phyloP scores from a whole-genome alignment of 2,329 filamentous ascomycete species.

The Pyricularia pennisetigena region DNA sequence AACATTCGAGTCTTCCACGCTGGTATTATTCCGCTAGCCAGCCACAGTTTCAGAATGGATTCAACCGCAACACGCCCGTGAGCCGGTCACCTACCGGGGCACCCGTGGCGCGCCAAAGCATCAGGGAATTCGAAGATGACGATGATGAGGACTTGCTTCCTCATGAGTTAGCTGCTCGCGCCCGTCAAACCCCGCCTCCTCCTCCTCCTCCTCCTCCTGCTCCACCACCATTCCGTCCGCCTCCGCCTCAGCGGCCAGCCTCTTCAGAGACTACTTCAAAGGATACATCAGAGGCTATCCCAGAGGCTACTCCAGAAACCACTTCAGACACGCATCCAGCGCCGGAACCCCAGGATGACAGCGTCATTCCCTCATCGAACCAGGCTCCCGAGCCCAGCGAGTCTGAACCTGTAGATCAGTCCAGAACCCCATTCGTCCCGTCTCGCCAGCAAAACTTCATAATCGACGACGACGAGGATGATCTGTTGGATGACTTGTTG shows the following conservation, averaged over 20 bases:
- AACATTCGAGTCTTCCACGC: background rate
- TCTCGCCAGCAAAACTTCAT: background rate
- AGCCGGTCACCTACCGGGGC: background rate
- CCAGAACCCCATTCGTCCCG: background rate
- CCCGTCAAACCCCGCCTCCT: background rate
- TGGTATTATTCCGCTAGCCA: background rate
- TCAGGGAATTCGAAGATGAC: background rate
- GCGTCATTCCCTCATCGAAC: background rate
- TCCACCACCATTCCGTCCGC: too few relatives aligned
- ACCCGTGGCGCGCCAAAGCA: background rate
- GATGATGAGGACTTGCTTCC: slow-evolving; percentile 1
- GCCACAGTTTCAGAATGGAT: background rate
- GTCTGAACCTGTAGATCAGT: background rate
- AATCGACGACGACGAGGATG: background rate
- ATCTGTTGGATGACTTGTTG: background rate
- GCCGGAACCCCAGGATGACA: background rate
- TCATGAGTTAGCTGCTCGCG: slow-evolving; percentile 4
- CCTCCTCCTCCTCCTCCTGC: background rate
- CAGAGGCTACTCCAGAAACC: background rate
- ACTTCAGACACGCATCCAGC: background rate
- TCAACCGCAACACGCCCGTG: background rate
- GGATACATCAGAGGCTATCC: too few relatives aligned
- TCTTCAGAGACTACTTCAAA: background rate
- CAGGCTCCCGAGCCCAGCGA: background rate
- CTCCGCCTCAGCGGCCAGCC: background rate